Evolutionary conservation across 2,329 filamentous ascomycete species (phyloP).

Genomic region (Aspergillus latus): DNA sequence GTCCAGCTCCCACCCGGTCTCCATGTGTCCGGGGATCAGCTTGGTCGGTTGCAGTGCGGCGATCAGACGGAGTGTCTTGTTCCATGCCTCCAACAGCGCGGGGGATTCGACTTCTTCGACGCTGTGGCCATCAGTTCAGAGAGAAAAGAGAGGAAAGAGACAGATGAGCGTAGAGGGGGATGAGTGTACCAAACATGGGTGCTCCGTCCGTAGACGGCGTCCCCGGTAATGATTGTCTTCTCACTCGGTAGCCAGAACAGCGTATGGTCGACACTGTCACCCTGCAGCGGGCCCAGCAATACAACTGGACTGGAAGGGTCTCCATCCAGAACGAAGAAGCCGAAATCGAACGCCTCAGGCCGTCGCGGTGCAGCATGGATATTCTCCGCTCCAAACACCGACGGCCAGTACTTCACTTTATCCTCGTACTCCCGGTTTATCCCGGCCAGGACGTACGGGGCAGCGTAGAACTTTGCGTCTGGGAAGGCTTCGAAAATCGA

Average conservation of each 20-base stretch:
- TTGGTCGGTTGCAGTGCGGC: slow-evolving; percentile 28
- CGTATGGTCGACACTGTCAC: slow-evolving; percentile 32
- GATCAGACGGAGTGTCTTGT: slow-evolving; percentile 28
- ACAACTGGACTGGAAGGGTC: slow-evolving; percentile 25
- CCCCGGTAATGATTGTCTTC: slow-evolving; percentile 28
- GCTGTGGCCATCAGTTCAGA: slow-evolving; percentile 13
- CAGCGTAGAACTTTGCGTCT: slow-evolving; percentile 23
- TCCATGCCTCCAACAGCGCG: slow-evolving; percentile 28
- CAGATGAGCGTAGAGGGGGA: no score
- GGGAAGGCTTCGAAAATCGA: slow-evolving; percentile 32
- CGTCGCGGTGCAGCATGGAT: slow-evolving; percentile 28
- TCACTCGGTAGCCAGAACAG: slow-evolving; percentile 33
- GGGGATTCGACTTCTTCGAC: slow-evolving; percentile 34
- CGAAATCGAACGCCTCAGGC: slow-evolving; percentile 28
- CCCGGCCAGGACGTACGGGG: slow-evolving; percentile 29
- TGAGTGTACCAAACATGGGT: slow-evolving; percentile 29
- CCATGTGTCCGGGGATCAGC: slow-evolving; percentile 31
- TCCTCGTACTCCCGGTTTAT: slow-evolving; percentile 38
- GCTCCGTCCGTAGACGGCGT: slow-evolving; percentile 32
- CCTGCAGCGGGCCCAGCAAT: slow-evolving; percentile 35
- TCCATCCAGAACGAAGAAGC: slow-evolving; percentile 31
- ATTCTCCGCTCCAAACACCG: slow-evolving; percentile 29
- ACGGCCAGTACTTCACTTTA: slow-evolving; percentile 34
- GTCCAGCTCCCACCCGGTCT: slow-evolving; percentile 30
- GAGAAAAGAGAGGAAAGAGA: no score